These are phyloP conservation scores for Candida maesae DNA, from an alignment of 805 yeast genomes.

Conservation along the genomic window DNA sequence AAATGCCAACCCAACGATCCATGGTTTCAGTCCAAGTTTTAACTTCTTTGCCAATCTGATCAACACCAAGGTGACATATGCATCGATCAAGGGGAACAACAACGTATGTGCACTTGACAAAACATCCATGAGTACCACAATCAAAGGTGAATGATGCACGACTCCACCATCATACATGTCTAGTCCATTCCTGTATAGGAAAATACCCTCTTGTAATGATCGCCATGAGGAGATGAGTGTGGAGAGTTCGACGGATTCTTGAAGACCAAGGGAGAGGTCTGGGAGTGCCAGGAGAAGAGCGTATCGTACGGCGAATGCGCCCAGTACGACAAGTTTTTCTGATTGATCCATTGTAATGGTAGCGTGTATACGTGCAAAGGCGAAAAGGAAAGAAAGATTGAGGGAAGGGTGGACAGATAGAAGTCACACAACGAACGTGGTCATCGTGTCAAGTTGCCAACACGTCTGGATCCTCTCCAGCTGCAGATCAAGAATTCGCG, in stretches of 20 bases:
- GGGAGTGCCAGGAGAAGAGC: constrained; percentile 18
- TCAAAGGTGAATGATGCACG: constrained; percentile 78
- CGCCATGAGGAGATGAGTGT: constrained; percentile 73
- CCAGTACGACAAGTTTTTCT: constrained; percentile 12
- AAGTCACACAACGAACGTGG: no score
- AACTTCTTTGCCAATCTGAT: constrained; percentile 42
- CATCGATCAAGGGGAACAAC: constrained; percentile 58
- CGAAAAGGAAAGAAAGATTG: no score
- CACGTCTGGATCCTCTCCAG: no score
- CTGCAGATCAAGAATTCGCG: no score
- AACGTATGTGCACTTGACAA: constrained; percentile 26
- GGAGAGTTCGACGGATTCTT: constrained; percentile 52
- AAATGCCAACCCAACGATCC: constrained; percentile 58
- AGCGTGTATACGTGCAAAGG: no score
- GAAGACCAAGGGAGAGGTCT: constrained; percentile 16
- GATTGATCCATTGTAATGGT: constrained; percentile 4
- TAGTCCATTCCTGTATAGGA: constrained; percentile 49
- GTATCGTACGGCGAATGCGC: constrained; percentile 18
- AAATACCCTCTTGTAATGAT: constrained; percentile 63
- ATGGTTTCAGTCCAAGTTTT: constrained; percentile 29
- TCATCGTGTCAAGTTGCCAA: no score
- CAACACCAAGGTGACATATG: constrained; percentile 51
- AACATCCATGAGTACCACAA: constrained; percentile 47
- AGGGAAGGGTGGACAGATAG: no score
- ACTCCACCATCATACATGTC: constrained; percentile 82